These are phyloP conservation scores for Neoscytalidium dimidiatum DNA, from an alignment of 2,329 filamentous ascomycete species.

Conservation along the genomic window DNA sequence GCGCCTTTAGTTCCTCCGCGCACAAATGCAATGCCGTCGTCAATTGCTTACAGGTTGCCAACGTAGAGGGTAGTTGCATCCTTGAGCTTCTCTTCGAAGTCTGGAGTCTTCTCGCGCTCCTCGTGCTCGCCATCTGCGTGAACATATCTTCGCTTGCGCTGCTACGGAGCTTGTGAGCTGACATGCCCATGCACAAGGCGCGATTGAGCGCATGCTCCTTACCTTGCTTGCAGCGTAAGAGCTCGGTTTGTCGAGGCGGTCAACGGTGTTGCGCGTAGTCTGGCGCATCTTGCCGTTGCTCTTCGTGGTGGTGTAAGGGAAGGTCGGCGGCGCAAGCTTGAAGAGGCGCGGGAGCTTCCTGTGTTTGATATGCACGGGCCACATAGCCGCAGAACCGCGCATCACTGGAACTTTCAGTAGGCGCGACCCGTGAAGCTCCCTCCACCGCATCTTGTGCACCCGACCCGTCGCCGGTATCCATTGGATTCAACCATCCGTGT, in stretches of 20 bases:
- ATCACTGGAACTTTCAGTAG: constrained; percentile 11
- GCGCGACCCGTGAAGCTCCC: constrained; percentile 9
- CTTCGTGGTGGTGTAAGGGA: neutral
- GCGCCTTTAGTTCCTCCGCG: neutral
- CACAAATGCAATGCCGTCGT: neutral
- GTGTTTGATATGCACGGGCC: neutral
- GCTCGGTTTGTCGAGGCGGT: constrained; percentile 89
- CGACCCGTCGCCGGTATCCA: neutral
- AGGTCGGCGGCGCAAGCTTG: constrained; percentile 2
- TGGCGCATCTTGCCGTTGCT: constrained; percentile 44
- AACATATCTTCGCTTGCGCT: constrained; percentile 68
- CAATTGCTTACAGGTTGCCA: constrained; percentile 75
- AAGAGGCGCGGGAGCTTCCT: constrained; percentile 2
- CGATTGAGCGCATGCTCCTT: constrained; percentile 26
- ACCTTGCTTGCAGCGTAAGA: constrained; percentile 89
- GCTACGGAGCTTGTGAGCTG: constrained; percentile 47
- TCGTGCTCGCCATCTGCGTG: constrained; percentile 63
- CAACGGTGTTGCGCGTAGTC: constrained; percentile 70
- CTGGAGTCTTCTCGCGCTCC: constrained; percentile 52
- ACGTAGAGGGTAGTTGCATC: constrained; percentile 95
- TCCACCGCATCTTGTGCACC: neutral
- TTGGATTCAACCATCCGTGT: neutral
- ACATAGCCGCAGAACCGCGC: constrained; percentile 3
- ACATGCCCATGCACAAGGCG: neutral
- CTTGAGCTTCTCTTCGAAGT: constrained; percentile 75